phyloP scores from a whole-genome alignment of 202 grass and related monocot genomes.

The Panicum virgatum region DNA sequence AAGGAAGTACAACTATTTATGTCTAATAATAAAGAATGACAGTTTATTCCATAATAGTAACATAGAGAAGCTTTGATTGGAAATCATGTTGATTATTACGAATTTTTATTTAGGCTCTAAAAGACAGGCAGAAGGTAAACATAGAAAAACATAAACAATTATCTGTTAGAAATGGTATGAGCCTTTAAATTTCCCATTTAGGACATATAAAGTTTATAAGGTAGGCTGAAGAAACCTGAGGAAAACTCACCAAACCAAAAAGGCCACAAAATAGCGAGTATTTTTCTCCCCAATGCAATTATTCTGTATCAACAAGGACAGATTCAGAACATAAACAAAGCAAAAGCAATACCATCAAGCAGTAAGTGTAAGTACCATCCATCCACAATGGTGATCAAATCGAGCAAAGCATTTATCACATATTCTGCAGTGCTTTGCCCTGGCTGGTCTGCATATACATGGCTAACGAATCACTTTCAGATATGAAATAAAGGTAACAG shows the following conservation, averaged over 20 bases:
- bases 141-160: background rate
- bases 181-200: background rate
- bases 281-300: conserved; percentile 99
- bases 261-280: conserved; percentile 91
- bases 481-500: conserved; percentile 36
- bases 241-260: conserved; percentile 91
- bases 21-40: background rate
- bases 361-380: conserved; percentile 76
- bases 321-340: conserved; percentile 35
- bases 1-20: too few relatives aligned
- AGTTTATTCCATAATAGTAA: conserved; percentile 4
- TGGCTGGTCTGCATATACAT: conserved; percentile 82
- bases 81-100: background rate
- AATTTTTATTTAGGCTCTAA: conserved; percentile 26
- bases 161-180: background rate
- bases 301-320: conserved; percentile 66
- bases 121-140: conserved; percentile 1
- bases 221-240: conserved; percentile 15
- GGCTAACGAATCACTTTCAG: conserved; percentile 37
- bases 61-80: background rate
- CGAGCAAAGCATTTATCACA: conserved; percentile 95
- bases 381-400: conserved; percentile 99
- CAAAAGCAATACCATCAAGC: conserved; percentile 36
- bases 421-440: conserved; percentile 97
- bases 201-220: background rate